Evolutionary conservation across 768 basidiomycete genomes (phyloP), one percentile per base, ranked within the genome.

Genomic region (Exsudoporus frostii): DNA sequence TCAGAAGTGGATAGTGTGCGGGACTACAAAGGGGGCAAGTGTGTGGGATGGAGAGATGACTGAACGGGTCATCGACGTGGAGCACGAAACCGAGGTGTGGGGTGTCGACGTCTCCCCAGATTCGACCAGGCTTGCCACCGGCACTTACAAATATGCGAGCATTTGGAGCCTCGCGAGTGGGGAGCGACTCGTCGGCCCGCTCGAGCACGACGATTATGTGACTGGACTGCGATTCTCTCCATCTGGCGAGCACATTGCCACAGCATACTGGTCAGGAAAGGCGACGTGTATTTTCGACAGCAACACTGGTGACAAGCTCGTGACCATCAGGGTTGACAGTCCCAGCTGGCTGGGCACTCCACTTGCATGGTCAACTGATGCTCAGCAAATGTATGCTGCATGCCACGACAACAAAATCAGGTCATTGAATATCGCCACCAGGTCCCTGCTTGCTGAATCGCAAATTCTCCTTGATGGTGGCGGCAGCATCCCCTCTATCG

Each of bases 131-230:
- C 5, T 25, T 25, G 25, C 25, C 5, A 25, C 25, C 25, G 39
- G 22, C 13, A 40, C 39, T 2, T 1, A 5, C 17, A 17, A 8
- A 0, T 5, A 10, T 1, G 41, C 5, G 9, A 25, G 5, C 9
- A 3, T 42, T 3, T 42, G 41, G 41, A 25, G 15, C 5, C n/a
- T 27, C 0, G 8, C 10, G 1, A 27, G 0, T 1, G 25, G 41
- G 3, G 0, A 27, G 17, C 6, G 17, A 11, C 25, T 42, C 6
- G 41, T 42, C 3, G 25, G 41, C 17, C 41, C 41, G 0, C 41
- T 42, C 25, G 1, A 4, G 7, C 17, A n/a, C 1, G 17, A 27
- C 25, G 0, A 7, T 1, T 0, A 1, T 5, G 5, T 42, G 6
- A 27, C 2, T 1, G 25, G 10, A 11, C n/a, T 42, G 17, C 25